These are phyloP conservation scores for Trapa incisa DNA, from an alignment of 345 rosid species.

Conservation along the genomic window DNA sequence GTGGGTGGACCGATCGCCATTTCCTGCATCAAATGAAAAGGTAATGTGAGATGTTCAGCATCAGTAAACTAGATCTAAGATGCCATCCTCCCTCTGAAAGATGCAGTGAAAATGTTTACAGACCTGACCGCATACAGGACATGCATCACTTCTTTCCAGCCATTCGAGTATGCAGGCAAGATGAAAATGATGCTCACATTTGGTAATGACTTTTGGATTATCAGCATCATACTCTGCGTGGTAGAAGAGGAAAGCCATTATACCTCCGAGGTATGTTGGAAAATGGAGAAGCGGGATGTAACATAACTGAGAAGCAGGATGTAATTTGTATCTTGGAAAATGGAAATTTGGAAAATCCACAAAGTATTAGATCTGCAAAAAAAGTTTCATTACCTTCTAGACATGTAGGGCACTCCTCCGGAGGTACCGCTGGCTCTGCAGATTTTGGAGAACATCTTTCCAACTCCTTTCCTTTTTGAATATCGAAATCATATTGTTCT, in stretches of 20 bases:
- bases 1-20: conserved; percentile 48
- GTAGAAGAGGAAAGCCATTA: conserved; percentile 8
- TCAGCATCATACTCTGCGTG: conserved; percentile 75
- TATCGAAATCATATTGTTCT: conserved; percentile 8
- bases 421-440: conserved; percentile 14
- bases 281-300: not conserved
- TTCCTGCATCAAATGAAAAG: conserved; percentile 41
- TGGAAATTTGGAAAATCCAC: not conserved
- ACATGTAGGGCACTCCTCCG: conserved; percentile 90
- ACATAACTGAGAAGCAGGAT: not conserved
- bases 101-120: conserved; percentile 2
- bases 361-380: not conserved
- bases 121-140: conserved; percentile 92
- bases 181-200: conserved; percentile 96
- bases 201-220: conserved; percentile 72
- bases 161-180: conserved; percentile 96
- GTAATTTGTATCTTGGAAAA: not conserved
- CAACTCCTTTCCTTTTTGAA: conserved; percentile 21
- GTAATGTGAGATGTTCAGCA: not conserved
- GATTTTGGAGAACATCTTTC: conserved; percentile 51
- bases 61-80: not conserved
- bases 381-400: conserved; percentile 56
- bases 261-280: not conserved
- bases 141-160: conserved; percentile 96
- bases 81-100: not conserved